These are phyloP conservation scores for Fomitopsis palustris DNA, from an alignment of 1,284 basidiomycete genomes.

Conservation along the genomic window DNA sequence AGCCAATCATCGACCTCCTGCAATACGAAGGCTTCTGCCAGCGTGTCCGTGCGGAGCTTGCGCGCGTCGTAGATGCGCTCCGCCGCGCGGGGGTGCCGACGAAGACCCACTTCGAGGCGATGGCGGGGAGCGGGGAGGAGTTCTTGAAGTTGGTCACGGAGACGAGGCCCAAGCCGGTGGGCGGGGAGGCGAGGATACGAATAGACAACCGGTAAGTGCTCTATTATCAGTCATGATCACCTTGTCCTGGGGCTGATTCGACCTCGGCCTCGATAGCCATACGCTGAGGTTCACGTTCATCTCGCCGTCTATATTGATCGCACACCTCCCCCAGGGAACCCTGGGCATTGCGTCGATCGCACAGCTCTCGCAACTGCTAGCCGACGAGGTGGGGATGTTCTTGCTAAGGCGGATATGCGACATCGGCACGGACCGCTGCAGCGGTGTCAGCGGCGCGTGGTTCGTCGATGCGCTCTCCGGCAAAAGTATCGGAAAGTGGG, in stretches of 20 bases:
- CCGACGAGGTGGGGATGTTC: slow-evolving; percentile 68
- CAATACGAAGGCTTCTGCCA: slow-evolving; percentile 74
- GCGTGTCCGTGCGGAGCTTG: slow-evolving; percentile 55
- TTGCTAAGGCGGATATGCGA: slow-evolving; percentile 65
- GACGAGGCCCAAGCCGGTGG: slow-evolving; percentile 35
- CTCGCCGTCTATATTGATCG: slow-evolving; percentile 67
- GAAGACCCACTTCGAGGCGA: slow-evolving; percentile 53
- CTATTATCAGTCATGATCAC: neutral
- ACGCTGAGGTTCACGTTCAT: slow-evolving; percentile 68
- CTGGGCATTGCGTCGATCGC: slow-evolving; percentile 67
- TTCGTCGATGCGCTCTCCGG: slow-evolving; percentile 66
- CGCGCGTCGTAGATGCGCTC: slow-evolving; percentile 46
- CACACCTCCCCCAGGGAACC: slow-evolving; percentile 73
- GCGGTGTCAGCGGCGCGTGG: slow-evolving; percentile 62
- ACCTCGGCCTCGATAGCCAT: slow-evolving; percentile 39
- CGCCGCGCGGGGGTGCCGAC: slow-evolving; percentile 52
- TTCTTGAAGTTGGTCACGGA: slow-evolving; percentile 44
- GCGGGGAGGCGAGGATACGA: slow-evolving; percentile 66
- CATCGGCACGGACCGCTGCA: slow-evolving; percentile 54
- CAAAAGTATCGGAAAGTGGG: slow-evolving; percentile 75
- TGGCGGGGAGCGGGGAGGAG: slow-evolving; percentile 63
- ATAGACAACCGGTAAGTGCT: slow-evolving; percentile 57
- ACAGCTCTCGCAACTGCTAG: slow-evolving; percentile 69
- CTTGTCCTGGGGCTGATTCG: neutral
- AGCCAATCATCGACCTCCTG: slow-evolving; percentile 69